Base-by-base conservation (phyloP, 2,329 filamentous ascomycete species). In the Xylariales sp. region DNA sequence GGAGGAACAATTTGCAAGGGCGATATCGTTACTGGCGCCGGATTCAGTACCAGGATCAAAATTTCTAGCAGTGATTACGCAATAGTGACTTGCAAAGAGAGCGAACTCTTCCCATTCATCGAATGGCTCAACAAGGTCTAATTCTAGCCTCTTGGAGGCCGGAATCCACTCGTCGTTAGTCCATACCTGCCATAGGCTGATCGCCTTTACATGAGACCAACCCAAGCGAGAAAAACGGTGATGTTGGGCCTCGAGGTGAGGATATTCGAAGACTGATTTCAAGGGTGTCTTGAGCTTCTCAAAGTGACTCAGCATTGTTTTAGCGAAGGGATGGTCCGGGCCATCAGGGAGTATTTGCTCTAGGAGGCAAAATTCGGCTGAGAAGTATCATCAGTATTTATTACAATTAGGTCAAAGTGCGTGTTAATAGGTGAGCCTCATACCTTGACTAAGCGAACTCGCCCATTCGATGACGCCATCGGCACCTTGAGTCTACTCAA, bases 61-160 rank as follows among this genome's bases (percentile, higher is more conserved):
- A 34, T 70, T 88, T 49, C 82, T 85, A 14, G 93, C 93, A 58
- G 89, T 83, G 8, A 97, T 83, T 50, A 97, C 81, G 73, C 94
- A 92, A 79, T 97, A 97, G 79, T 97, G 94, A 41, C 90, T 89
- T 1, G 88, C 89, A 78, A 97, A 97, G 0, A 97, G 83, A 2
- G 91, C 90, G 76, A 97, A 94, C 75, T 97, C 95, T 79, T 98
- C 95, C 93, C 93, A 97, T 80, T 97, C 94, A 78, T 98, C 95
- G 76, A 98, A 97, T 0, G 91, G 89, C 75, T 97, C 95, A 16
- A 94, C 80, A 0, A 81, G 76, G 73, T 97, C 91, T 14, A 97
- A 80, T 10, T 81, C 81, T 43, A 77, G 81, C 70, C 93, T 86
- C 69, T 93, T 85, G 0, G 84, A 79, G 0, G 84, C 75, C 5